Base-by-base conservation (phyloP, 345 rosid genomes). In the Triadica sebifera region DNA sequence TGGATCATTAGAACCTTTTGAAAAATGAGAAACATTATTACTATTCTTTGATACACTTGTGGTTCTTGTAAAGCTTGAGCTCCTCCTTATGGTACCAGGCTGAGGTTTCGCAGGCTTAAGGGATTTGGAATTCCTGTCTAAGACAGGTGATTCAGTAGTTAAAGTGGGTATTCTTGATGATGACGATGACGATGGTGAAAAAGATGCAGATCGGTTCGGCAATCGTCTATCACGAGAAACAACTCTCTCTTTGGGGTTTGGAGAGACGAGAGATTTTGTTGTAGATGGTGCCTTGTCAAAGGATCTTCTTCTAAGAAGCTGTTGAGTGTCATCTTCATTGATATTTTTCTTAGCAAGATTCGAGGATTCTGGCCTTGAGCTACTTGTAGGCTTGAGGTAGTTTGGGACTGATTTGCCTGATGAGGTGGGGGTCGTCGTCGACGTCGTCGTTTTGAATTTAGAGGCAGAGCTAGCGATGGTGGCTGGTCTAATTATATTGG, bases 221-320 rank as follows among this genome's bases (percentile, higher is more conserved):
- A 39, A 13, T 16, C 81, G 69, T 55, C 81, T 84, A 53, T 83
- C 89, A 29, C 84, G 80, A 57, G 84, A 70, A 46, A 65, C 10
- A 9, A 16, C 52, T 76, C 75, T 76, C 15, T 84, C 85, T 49
- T 72, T 74, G 10, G 73, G 77, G 60, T 64, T 81, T 0, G 90
- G 86, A 77, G 90, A 87, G 20, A 51, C 53, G 17, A 78, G 77
- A n/a, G 81, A 59, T 71, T 78, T 89, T 15, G 82, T 87, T 4
- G 41, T 64, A 38, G 97, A 78, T 15, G 89, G 83, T 24, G 94
- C 86, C 69, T 79, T 84, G 79, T 94, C 98, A n/a, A 90, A 86
- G 12, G 98, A 94, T 82, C 93, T 86, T 84, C 97, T 84, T 66
- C 96, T 83, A 0, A 81, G 79, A 80, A 81, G 83, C 78, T 84